phyloP scores from a whole-genome alignment of 2,329 filamentous ascomycete species.

The Rhynchosporium secalis region DNA sequence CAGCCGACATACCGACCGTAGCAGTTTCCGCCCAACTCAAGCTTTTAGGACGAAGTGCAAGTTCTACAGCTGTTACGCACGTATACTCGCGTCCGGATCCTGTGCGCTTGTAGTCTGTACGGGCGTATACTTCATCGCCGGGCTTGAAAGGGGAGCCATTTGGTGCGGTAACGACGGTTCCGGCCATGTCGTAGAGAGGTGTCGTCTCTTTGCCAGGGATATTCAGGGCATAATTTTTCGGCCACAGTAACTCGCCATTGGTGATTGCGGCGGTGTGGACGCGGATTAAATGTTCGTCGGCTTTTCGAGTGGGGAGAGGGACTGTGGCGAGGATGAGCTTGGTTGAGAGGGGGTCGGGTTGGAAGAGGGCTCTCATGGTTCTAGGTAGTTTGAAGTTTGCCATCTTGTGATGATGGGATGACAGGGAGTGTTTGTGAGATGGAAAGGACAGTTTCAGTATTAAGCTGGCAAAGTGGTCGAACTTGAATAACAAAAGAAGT shows the following conservation, averaged over 20 bases:
- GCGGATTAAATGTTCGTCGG: conserved; percentile 43
- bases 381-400: conserved; percentile 3
- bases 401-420: background rate
- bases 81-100: conserved; percentile 44
- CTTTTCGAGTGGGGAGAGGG: conserved; percentile 5
- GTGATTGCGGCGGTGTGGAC: conserved; percentile 43
- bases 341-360: conserved; percentile 9
- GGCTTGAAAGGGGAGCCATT: conserved; percentile 41
- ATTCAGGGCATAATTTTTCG: conserved; percentile 36
- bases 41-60: conserved; percentile 41
- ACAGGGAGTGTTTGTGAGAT: background rate
- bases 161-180: conserved; percentile 42
- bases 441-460: background rate
- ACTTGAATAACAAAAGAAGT: background rate
- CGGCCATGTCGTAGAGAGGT: conserved; percentile 44
- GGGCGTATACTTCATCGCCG: conserved; percentile 44
- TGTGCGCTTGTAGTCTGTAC: conserved; percentile 40
- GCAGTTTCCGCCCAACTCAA: conserved; percentile 43
- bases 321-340: conserved; percentile 4
- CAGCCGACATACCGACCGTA: conserved; percentile 43
- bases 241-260: conserved; percentile 47
- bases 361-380: conserved; percentile 15
- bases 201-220: conserved; percentile 25
- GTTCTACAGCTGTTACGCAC: conserved; percentile 40
- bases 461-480: background rate